These are phyloP conservation scores for Ophiosphaerella korrae DNA, from an alignment of 2,329 filamentous ascomycete species.

Conservation along the genomic window DNA sequence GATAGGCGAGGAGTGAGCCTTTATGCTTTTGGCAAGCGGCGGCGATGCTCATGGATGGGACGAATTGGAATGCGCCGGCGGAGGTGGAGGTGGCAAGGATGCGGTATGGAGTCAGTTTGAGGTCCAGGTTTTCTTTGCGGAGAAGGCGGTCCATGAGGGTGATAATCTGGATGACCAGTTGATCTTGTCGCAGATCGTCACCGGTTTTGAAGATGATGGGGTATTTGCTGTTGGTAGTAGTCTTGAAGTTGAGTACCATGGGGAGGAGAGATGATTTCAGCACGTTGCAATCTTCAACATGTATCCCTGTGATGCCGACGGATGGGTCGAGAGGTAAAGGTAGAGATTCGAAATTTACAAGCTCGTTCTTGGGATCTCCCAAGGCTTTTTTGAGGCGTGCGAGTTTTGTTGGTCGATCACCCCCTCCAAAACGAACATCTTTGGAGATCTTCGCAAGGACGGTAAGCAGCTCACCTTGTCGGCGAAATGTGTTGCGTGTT, in stretches of 20 bases:
- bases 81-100: conserved; percentile 91
- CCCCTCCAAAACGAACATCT: conserved; percentile 81
- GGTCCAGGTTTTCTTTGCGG: conserved; percentile 92
- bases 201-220: conserved; percentile 97
- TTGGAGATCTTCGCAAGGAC: conserved; percentile 87
- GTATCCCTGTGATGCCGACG: conserved; percentile 76
- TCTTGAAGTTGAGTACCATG: conserved; percentile 89
- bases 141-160: conserved; percentile 96
- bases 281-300: conserved; percentile 83
- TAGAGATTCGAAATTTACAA: conserved; percentile 80
- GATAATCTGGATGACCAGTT: conserved; percentile 96
- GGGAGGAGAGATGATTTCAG: conserved; percentile 96
- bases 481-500: conserved; percentile 74
- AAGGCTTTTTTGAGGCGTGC: conserved; percentile 85
- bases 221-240: conserved; percentile 75
- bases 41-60: conserved; percentile 83
- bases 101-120: conserved; percentile 94
- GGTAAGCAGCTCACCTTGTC: conserved; percentile 88
- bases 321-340: conserved; percentile 88
- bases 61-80: conserved; percentile 91
- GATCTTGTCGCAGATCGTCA: conserved; percentile 94
- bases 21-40: conserved; percentile 84
- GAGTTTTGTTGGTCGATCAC: conserved; percentile 78
- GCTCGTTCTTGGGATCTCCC: conserved; percentile 87
- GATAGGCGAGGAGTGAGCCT: conserved; percentile 76